These are phyloP conservation scores for Vairimorpha necatrix DNA, from an alignment of 371 early-diverging fungal genomes.

Conservation along the genomic window DNA sequence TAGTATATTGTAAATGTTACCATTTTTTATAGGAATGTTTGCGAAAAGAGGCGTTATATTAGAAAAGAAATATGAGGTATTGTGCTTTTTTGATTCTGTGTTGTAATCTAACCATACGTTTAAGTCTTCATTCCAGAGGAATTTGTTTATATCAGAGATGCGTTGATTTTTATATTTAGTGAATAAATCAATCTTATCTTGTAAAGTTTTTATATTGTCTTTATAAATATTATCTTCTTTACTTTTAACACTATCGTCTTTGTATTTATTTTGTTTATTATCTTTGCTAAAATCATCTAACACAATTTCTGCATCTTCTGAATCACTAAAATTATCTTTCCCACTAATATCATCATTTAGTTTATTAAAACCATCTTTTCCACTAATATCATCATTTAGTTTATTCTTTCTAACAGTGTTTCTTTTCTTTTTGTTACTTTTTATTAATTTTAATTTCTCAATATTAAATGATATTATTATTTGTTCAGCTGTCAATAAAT, in stretches of 20 bases:
- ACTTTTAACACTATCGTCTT: neutral
- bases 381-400: neutral
- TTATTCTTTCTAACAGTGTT: neutral
- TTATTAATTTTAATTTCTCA: constrained; percentile 39
- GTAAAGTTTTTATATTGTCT: neutral
- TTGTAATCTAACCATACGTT: constrained; percentile 64
- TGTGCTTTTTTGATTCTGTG: constrained; percentile 49
- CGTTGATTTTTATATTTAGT: constrained; percentile 46
- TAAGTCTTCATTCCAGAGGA: constrained; percentile 62
- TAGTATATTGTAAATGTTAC: constrained; percentile 30
- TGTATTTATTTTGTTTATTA: neutral
- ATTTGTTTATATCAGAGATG: constrained; percentile 55
- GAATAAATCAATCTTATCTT: constrained; percentile 42
- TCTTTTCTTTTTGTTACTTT: too few species aligned
- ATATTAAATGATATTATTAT: constrained; percentile 67
- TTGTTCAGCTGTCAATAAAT: constrained; percentile 71
- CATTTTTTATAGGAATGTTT: constrained; percentile 65
- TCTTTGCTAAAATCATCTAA: neutral
- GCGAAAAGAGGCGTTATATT: constrained; percentile 64
- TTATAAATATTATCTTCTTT: neutral
- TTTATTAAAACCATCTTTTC: neutral
- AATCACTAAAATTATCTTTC: neutral
- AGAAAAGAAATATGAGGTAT: constrained; percentile 67
- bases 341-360: neutral
- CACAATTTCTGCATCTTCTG: neutral